Base-by-base conservation (phyloP, 1,284 basidiomycete genomes). In the Stygiomarasmius scandens region DNA sequence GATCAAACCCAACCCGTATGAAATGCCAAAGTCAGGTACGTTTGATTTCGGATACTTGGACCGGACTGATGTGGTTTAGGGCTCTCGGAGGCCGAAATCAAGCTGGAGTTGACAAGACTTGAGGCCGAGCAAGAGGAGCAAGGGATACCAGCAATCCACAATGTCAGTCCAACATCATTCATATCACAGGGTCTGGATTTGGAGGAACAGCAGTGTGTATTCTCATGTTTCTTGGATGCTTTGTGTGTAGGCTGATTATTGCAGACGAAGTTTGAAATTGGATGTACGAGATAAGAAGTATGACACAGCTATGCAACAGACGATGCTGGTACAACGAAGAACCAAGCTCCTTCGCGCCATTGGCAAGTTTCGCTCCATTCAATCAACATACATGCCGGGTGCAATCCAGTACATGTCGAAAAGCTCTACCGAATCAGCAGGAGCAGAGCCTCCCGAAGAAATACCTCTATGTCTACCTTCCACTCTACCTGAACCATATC, bases 1-100 rank as follows among this genome's bases (percentile, higher is more conserved):
- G 1, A 43, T 38, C 23, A 16, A 27, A 55, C 1, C 55, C 1
- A 71, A 71, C 58, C 67, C 69, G 0, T 70, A 67, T 53, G 61
- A 66, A 19, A 8, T 41, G 6, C 38, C 38, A 16, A n/a, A 19
- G 6, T 12, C 5, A 41, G 38, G 38, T 41, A 41, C 11, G 38
- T 41, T 19, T 16, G 6, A 19, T 34, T 8, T 34, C 32, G 8
- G 14, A 8, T 4, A n/a, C n/a, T 41, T 41, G 38, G 16, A 9
- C 14, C 38, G 38, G 4, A 41, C 4, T 41, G 11, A 16, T 16
- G 16, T 9, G 16, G 4, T 41, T 4, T 41, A 41, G 62, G 49
- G 1, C 27, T 60, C 22, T 61, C 58, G 2, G 41, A 54, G 24
- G 50, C 54, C 11, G 52, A 58, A 16, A 54, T 63, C 24, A 54